Evolutionary conservation across 331 rosid genomes (phyloP), one percentile per base, ranked within the genome.

Genomic region (Malus hybrid): DNA sequence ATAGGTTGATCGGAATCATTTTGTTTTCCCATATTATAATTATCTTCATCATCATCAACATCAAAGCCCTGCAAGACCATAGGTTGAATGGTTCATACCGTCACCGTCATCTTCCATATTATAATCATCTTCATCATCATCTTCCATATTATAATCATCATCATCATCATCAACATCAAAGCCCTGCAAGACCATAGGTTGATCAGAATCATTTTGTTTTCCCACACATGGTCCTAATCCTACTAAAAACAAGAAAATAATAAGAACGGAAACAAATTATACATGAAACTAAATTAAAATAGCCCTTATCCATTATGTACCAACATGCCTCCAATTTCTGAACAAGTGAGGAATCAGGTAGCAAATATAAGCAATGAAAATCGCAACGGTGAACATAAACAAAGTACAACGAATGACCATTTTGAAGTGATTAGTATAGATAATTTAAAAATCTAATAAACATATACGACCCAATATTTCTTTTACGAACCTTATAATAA

Each of bases 131-230:
- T n/a, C n/a, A n/a, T n/a, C n/a, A n/a, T n/a, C n/a, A n/a, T n/a
- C n/a, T n/a, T n/a, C 32, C 36, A 22, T 39, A 30, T 80, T 81
- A 29, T 65, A 81, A 13, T 81, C 84, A 67, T 81, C 84, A 0
- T 77, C 84, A 18, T 81, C 84, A 4, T 81, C 84, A 18, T 81
- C 84, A 33, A 76, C 60, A 24, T 81, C 70, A 58, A 5, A 14
- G 30, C 36, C 39, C 84, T 81, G 78, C 78, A 60, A 71, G 20
- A 76, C 10, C 34, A 61, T 24, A 75, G 42, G 56, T 10, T 44
- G 6, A 34, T 34, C 11, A 34, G 9, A 34, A 66, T 34, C 48
- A 57, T 78, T 71, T 64, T 57, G 73, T 74, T 44, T 67, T 24
- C 50, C 32, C 77, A 42, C 56, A 50, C 56, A 15, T 15, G 60